phyloP scores from a whole-genome alignment of 108 stramenopile species.

The Skeletonema grethae region DNA sequence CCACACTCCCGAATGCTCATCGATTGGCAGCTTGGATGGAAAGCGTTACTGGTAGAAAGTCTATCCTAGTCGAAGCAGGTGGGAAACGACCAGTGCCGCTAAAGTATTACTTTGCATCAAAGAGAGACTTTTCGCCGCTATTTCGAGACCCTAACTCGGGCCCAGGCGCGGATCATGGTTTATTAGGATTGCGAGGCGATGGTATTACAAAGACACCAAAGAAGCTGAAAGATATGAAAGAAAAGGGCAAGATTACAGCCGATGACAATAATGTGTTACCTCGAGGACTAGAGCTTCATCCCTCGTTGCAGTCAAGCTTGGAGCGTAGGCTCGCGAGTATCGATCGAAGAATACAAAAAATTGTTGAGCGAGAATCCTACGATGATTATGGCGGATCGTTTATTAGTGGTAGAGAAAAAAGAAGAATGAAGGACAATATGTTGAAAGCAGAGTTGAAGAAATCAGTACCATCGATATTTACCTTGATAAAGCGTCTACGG shows the following conservation, averaged over 20 bases:
- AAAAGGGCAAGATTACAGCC: slow-evolving; percentile 20
- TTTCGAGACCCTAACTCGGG: slow-evolving; percentile 81
- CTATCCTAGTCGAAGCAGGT: slow-evolving; percentile 77
- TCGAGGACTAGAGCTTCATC: slow-evolving; percentile 70
- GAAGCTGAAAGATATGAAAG: slow-evolving; percentile 12
- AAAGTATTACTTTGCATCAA: slow-evolving; percentile 82
- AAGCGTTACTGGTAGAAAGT: slow-evolving; percentile 71
- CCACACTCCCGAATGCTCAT: slow-evolving; percentile 84
- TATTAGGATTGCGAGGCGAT: slow-evolving; percentile 78
- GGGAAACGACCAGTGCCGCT: slow-evolving; percentile 93
- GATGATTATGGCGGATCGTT: slow-evolving; percentile 29
- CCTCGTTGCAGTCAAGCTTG: slow-evolving; percentile 50
- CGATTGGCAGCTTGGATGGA: slow-evolving; percentile 81
- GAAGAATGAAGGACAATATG: slow-evolving; percentile 65
- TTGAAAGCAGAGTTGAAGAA: slow-evolving; percentile 74
- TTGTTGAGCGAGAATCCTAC: slow-evolving; percentile 37
- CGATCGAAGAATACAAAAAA: slow-evolving; percentile 61
- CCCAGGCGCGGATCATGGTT: slow-evolving; percentile 72
- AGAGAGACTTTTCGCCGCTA: slow-evolving; percentile 73
- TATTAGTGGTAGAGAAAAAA: slow-evolving; percentile 58
- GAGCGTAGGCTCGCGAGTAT: slow-evolving; percentile 58
- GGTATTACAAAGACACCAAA: slow-evolving; percentile 41
- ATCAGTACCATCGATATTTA: slow-evolving; percentile 63
- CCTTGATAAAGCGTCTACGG: slow-evolving; percentile 64
- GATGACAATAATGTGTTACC: slow-evolving; percentile 46